Percentiles rank a stretch among this genome's conserved stretches.
phyloP scores from a whole-genome alignment of 2,329 filamentous ascomycete species.

The Ophiostoma sp. region DNA sequence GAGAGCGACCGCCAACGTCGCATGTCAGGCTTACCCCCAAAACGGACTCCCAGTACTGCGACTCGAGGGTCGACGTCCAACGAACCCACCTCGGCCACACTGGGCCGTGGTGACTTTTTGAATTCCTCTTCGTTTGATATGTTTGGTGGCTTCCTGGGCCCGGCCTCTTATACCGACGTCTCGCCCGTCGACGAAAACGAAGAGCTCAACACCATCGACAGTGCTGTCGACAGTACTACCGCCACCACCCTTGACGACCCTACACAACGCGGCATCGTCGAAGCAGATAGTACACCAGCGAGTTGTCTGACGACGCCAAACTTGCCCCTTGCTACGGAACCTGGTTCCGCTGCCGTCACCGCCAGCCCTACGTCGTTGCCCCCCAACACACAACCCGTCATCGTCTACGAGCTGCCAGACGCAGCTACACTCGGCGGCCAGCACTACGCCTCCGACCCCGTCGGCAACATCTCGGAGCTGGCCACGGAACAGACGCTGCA shows the following conservation, averaged over 20 bases:
- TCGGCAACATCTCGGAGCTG: slow-evolving; percentile 51
- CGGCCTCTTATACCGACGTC: slow-evolving; percentile 48
- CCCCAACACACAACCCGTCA: slow-evolving; percentile 20
- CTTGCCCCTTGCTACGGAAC: background rate
- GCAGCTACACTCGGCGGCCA: slow-evolving; percentile 27
- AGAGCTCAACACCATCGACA: slow-evolving; percentile 16
- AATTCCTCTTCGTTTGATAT: slow-evolving; percentile 47
- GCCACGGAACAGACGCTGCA: slow-evolving; percentile 45
- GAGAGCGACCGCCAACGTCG: slow-evolving; percentile 54
- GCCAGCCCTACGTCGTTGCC: slow-evolving; percentile 33
- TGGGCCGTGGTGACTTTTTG: slow-evolving; percentile 34
- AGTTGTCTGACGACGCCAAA: slow-evolving; percentile 20
- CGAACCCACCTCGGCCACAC: slow-evolving; percentile 35
- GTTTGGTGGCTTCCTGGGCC: slow-evolving; percentile 57
- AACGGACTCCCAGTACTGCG: background rate
- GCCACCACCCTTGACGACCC: background rate
- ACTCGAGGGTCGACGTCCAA: background rate
- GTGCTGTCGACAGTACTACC: background rate
- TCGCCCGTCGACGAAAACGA: slow-evolving; percentile 46
- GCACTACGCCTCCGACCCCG: slow-evolving; percentile 40
- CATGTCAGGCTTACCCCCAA: slow-evolving; percentile 32
- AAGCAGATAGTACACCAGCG: slow-evolving; percentile 21
- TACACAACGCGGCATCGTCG: slow-evolving; percentile 13
- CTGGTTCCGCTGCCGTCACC: background rate
- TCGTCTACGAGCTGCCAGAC: slow-evolving; percentile 36